Evolutionary conservation across 2,329 filamentous ascomycete species (phyloP), one percentile per base, ranked within the genome.

Genomic region (Cryphonectria naterciae): DNA sequence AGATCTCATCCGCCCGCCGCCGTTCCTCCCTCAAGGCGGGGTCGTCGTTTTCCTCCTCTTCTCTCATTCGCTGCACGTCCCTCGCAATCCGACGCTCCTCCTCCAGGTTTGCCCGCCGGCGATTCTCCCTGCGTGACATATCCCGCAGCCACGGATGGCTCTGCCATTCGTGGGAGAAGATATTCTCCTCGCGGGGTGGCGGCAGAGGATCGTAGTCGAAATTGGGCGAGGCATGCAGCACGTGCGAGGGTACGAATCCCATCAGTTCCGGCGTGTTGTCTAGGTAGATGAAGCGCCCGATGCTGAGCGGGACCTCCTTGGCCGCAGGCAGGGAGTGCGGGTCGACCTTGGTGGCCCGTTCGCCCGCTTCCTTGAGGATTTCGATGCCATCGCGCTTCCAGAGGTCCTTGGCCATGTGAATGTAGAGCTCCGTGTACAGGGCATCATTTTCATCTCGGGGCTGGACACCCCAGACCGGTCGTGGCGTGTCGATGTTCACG

Each of bases 171-270:
- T 81, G 78, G 0, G 83, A 84, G 73, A 88, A 88, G 13, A 86
- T 78, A 73, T 89, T 89, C 11, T 85, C 81, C 22, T 82, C 80
- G 52, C 88, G 81, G 0, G 86, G 80, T 1, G 94, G 95, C 28
- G 94, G 93, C 19, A 97, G 82, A 1, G 94, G 94, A 77, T 97
- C 95, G 32, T 93, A 96, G 25, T 93, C 89, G 73, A 92, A 89
- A 75, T 89, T 94, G 2, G 91, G 90, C 63, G 89, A 84, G 46
- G 85, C 83, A 25, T 87, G 84, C 15, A 94, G 89, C 75, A 93
- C 86, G 11, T 83, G 81, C 1, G 85, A 84, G 0, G 94, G 93
- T 8, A 96, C 85, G 54, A 92, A 83, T 0, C 88, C 86, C 75
- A 95, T 91, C 32, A 97, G 85, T 1, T 85, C 82, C 0, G 91